Base-by-base conservation (phyloP, 352 stramenopile genomes). In the Phytopythium boreale region DNA sequence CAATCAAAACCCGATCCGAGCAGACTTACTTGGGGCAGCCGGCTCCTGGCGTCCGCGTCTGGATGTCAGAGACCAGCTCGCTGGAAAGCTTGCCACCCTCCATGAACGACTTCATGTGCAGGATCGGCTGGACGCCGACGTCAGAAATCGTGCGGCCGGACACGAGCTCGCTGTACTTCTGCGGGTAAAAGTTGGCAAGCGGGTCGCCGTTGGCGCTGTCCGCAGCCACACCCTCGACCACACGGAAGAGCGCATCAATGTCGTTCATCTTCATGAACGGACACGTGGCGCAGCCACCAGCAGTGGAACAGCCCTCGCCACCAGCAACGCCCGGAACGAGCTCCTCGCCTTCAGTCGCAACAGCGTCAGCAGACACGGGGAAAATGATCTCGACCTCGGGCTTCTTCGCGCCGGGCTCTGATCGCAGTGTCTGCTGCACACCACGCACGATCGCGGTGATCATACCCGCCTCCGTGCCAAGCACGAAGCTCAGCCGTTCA, bases 221-320 rank as follows among this genome's bases (percentile, higher is more conserved):
- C 4, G 67, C 44, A 29, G 75, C 80, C 10, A 89, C 84, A 12
- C 83, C 74, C 63, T 96, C 86, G 49, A 70, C 79, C 55, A 99
- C 88, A 65, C 97, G 85, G 67, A 97, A 92, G 12, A 99, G 76
- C n/a, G 95, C 90, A 67, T 99, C 96, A 44, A 99, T 88, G 78
- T 98, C 93, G 80, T 99, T 99, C 96, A 99, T 99, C 79, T 99
- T 99, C 97, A 99, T 99, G 68, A 98, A 99, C 6, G 97, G 97
- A 58, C 97, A 99, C 14, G 97, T 99, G 19, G 97, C 97, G 65
- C 97, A 99, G 53, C 97, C 97, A 27, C 97, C 97, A 27, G 95
- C 94, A 56, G 94, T 98, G n/a, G 89, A 97, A 78, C 97, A 99
- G 34, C 96, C 97, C 75, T 99, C 97, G 22, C 95, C 95, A 26